Evolutionary conservation across 768 basidiomycete genomes (phyloP).

Genomic region (Boletus tylopilopsis): DNA sequence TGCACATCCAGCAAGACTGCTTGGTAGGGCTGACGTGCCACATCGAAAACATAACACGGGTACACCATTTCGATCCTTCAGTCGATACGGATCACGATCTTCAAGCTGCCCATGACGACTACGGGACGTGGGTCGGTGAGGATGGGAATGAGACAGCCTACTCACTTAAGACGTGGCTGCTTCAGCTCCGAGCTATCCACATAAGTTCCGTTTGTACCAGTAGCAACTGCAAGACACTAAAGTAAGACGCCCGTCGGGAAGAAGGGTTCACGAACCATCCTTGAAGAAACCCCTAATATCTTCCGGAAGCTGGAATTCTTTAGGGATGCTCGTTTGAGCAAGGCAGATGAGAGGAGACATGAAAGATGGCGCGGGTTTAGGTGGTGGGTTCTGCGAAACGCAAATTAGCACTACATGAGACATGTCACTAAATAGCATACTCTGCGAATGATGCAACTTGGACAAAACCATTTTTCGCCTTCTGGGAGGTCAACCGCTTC

Average conservation of each 20-base stretch:
- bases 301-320: constrained; percentile 82
- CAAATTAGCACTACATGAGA: constrained; percentile 9
- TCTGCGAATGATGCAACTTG: constrained; percentile 62
- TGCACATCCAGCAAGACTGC: constrained; percentile 45
- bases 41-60: constrained; percentile 92
- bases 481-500: constrained; percentile 84
- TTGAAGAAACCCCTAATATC: constrained; percentile 82
- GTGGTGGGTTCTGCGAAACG: constrained; percentile 52
- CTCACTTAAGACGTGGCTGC: constrained; percentile 79
- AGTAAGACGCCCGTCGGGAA: constrained; percentile 11
- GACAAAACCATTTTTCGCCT: constrained; percentile 77
- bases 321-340: constrained; percentile 64
- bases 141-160: constrained; percentile 16
- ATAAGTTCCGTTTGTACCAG: constrained; percentile 78
- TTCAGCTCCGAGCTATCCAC: constrained; percentile 75
- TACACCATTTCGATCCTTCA: constrained; percentile 79
- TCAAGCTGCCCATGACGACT: constrained; percentile 88
- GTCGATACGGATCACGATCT: constrained; percentile 83
- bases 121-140: constrained; percentile 3
- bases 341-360: constrained; percentile 71
- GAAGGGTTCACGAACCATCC: constrained; percentile 57
- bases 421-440: constrained; percentile 36
- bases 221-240: constrained; percentile 53
- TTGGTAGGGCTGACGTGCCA: constrained; percentile 72
- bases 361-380: constrained; percentile 63